Base-by-base conservation (phyloP, 768 basidiomycete genomes). In the Kockovaella imperatae region DNA sequence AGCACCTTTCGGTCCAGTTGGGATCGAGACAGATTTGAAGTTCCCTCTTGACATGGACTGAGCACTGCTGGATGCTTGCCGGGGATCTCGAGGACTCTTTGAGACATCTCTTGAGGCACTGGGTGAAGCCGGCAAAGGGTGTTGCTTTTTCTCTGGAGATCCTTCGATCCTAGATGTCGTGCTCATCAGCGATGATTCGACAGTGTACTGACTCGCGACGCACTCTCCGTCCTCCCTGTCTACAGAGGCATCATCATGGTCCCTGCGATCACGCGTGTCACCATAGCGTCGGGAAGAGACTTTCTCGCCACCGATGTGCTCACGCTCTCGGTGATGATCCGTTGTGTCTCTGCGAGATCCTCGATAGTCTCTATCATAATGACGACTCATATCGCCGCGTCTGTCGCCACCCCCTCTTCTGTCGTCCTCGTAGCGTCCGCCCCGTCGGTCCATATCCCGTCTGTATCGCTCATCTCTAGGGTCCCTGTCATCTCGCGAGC, bases 141-240 rank as follows among this genome's bases (percentile, higher is more conserved):
- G n/a, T n/a, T 7, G 36, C n/a, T 18, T 18, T 38, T 18, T 17
- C 6, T 10, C n/a, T n/a, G 23, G 36, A 38, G 23, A 38, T 38
- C 36, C 36, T 38, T 17, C 17, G 32, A n/a, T n/a, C n/a, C n/a
- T n/a, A n/a, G n/a, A n/a, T n/a, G n/a, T n/a, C n/a, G n/a, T n/a
- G n/a, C n/a, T n/a, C n/a, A n/a, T n/a, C n/a, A n/a, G n/a, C n/a
- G n/a, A n/a, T n/a, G n/a, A n/a, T n/a, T n/a, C n/a, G n/a, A n/a
- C n/a, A n/a, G n/a, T n/a, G n/a, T n/a, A n/a, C n/a, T n/a, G n/a
- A n/a, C n/a, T n/a, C 25, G 50, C 58, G 38, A 61, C 45, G 55
- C 48, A 49, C 47, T 43, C 53, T 43, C 89, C 89, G 84, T 73
- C 91, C 87, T 93, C 89, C 77, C 86, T 88, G 77, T 91, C 89